Conservation (phyloP, 306 rosid genomes). For the Quercus gilva region DNA sequence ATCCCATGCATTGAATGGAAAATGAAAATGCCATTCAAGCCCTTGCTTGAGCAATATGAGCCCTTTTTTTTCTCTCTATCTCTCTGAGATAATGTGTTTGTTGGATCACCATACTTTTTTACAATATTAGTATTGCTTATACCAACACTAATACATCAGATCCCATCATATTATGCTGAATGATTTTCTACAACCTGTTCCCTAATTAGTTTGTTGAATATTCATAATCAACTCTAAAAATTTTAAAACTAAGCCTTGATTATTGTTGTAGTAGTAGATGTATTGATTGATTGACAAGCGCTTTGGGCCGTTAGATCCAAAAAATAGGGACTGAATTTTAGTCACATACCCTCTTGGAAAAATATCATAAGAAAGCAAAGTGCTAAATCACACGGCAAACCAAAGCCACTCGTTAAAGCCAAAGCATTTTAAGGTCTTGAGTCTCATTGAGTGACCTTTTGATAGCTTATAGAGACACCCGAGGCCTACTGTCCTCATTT, state of each 20-base stretch:
- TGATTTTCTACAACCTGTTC: too few relatives aligned
- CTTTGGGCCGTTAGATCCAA: background rate
- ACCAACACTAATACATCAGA: too few relatives aligned
- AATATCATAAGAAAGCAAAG: slow-evolving; percentile 19
- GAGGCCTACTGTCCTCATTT: slow-evolving; percentile 18
- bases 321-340: background rate
- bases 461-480: slow-evolving; percentile 30
- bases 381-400: slow-evolving; percentile 18
- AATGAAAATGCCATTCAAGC: too few relatives aligned
- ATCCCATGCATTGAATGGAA: too few relatives aligned
- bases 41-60: too few relatives aligned
- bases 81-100: too few relatives aligned
- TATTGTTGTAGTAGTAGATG: background rate
- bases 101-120: too few relatives aligned
- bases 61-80: rapidly evolving
- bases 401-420: slow-evolving; percentile 25
- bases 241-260: too few relatives aligned
- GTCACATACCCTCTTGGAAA: background rate
- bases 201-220: too few relatives aligned
- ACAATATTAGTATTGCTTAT: too few relatives aligned
- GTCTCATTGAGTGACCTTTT: slow-evolving; percentile 42
- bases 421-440: slow-evolving; percentile 31
- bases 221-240: too few relatives aligned
- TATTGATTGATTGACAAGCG: slow-evolving; percentile 7
- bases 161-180: too few relatives aligned